These are phyloP conservation scores for Claviceps sp. DNA, from an alignment of 2,329 filamentous ascomycete genomes.

Conservation along the genomic window DNA sequence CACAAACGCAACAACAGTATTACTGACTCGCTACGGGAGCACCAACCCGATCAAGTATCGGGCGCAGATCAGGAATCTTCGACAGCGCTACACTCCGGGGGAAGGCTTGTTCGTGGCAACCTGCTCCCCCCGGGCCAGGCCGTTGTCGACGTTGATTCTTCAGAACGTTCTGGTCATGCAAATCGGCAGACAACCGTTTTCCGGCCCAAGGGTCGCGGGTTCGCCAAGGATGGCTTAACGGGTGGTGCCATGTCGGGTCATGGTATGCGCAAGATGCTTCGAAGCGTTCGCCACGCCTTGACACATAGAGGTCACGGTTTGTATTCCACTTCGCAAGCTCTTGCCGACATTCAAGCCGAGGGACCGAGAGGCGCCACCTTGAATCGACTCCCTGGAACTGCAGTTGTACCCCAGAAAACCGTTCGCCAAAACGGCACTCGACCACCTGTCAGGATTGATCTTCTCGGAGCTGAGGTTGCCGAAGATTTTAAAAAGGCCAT, in stretches of 20 bases:
- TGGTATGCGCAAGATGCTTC: slow-evolving; percentile 75
- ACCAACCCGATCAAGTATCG: slow-evolving; percentile 35
- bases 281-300: slow-evolving; percentile 71
- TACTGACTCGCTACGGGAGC: slow-evolving; percentile 70
- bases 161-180: slow-evolving; percentile 30
- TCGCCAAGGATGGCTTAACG: slow-evolving; percentile 33
- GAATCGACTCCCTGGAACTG: slow-evolving; percentile 45
- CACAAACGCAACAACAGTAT: slow-evolving; percentile 84
- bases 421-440: slow-evolving; percentile 29
- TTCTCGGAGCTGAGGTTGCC: slow-evolving; percentile 64
- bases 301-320: slow-evolving; percentile 42
- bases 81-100: slow-evolving; percentile 55
- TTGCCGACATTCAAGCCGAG: slow-evolving; percentile 33
- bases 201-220: slow-evolving; percentile 22
- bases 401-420: slow-evolving; percentile 43
- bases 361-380: slow-evolving; percentile 40
- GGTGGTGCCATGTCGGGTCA: slow-evolving; percentile 52
- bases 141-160: slow-evolving; percentile 55
- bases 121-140: slow-evolving; percentile 71
- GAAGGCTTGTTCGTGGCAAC: slow-evolving; percentile 78
- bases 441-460: slow-evolving; percentile 58
- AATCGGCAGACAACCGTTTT: slow-evolving; percentile 43
- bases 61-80: slow-evolving; percentile 44
- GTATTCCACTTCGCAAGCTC: slow-evolving; percentile 31
- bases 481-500: slow-evolving; percentile 71